Percentiles rank a stretch among this genome's conserved stretches.
Conservation (phyloP, 2,329 filamentous ascomycete genomes). For the Fusarium siculi region DNA sequence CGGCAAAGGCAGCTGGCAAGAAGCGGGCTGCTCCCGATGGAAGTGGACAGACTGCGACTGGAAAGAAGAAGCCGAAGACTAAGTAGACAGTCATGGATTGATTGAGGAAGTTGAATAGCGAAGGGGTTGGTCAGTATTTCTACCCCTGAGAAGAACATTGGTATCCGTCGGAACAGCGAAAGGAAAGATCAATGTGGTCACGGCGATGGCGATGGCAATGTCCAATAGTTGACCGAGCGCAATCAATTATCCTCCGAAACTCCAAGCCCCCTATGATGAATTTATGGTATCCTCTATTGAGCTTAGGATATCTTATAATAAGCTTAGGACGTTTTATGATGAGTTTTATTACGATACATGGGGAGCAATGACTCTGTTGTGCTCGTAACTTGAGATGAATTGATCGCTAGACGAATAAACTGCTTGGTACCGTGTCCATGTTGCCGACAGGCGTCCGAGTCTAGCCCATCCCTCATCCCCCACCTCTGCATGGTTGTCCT, state of each 20-base stretch:
- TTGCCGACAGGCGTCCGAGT: neutral
- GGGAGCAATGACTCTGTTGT: too few relatives aligned
- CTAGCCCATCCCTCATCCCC: too few relatives aligned
- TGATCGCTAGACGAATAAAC: neutral
- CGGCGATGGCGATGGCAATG: accelerated
- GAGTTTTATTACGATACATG: accelerated
- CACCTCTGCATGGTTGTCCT: too few relatives aligned
- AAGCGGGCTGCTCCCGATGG: accelerated
- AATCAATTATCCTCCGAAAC: neutral
- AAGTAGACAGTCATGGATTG: neutral
- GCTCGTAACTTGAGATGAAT: neutral
- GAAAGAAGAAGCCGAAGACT: neutral
- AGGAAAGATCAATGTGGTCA: neutral
- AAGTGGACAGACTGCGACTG: accelerated
- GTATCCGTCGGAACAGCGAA: accelerated
- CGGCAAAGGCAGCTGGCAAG: neutral
- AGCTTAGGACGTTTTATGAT: too few relatives aligned
- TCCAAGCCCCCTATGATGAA: accelerated
- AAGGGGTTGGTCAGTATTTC: accelerated
- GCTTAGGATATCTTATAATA: too few relatives aligned
- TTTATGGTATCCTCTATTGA: neutral
- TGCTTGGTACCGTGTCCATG: neutral
- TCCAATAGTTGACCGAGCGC: accelerated
- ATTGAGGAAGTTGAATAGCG: accelerated
- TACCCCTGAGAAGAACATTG: accelerated